Base-by-base conservation (phyloP, 192 early-diverging fungal species). In the Rhizophagus clarus region DNA sequence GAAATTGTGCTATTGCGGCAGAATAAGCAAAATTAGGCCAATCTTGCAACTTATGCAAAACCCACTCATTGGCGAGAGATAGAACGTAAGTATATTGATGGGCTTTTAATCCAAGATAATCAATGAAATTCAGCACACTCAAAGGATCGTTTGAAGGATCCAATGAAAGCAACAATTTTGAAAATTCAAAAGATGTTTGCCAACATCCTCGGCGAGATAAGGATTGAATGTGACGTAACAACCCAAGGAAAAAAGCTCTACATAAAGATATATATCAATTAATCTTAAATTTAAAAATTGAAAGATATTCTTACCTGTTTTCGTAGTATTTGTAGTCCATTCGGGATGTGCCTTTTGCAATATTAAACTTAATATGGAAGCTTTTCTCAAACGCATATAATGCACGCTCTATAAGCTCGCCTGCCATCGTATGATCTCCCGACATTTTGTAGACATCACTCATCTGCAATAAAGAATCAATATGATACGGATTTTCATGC, bases 101-200 rank as follows among this genome's bases (percentile, higher is more conserved):
- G 26, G 92, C 90, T 82, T 93, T 95, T 28, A 97, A 77, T 1
- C 96, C 95, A 84, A 93, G 92, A 83, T 92, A 96, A 78, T 98
- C 97, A 80, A 97, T 91, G 37, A 91, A 91, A 77, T 94, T 82
- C 45, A 95, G 79, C 3, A 91, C 88, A 9, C 95, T 90, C 6
- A 95, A 85, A 12, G 96, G 94, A 76, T 98, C 97, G 14, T 85
- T 84, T 37, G 83, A 83, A 4, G 95, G 94, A 80, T 96, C 95
- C 73, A 97, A 85, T 72, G 90, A 91, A 42, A 84, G 62, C 17
- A 76, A 60, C 2, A 84, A 84, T 85, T 95, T 98, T 70, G 94
- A 91, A 69, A 96, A 92, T 85, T 97, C 97, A 79, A 96, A 92
- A 26, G 94, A 91, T 28, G 97, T 98, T 51, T 95, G 84, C 97